Evolutionary conservation across 495 filamentous ascomycete genomes (phyloP), one percentile per base, ranked within the genome.

Genomic region (Tuber melanosporum): DNA sequence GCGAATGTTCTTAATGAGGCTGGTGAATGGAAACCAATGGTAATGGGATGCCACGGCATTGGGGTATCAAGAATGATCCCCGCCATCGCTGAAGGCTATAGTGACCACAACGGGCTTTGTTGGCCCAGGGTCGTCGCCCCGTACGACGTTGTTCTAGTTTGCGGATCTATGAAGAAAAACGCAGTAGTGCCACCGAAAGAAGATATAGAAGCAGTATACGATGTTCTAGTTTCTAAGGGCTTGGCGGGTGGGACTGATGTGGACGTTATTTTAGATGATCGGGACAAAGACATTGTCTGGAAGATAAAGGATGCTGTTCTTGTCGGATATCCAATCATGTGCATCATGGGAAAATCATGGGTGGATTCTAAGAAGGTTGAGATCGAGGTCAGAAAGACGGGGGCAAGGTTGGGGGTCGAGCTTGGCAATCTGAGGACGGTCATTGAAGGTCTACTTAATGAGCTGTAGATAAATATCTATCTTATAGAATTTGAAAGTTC

Each of bases 11-110:
- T 72, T 46, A 74, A 80, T 71, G 71, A 80, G 32, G 69, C 79
- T 6, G 22, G 74, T 0, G 71, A 75, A 62, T 84, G 83, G 43
- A 87, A 89, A 0, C 86, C 90, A 0, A 88, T 98, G 84, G 89
- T 95, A 74, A 98, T 98, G 95, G 95, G 95, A 71, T 99, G 96
- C 79, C 92, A 98, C 80, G 95, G 95, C 1, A 97, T 99, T 76
- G 95, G 95, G 0, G 88, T 99, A 39, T 97, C 94, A 2, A 91
- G 95, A 45, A 90, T 99, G 84, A 91, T 99, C 76, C 94, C 91
- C 7, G 93, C 95, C 8, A 89, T 95, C 3, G 93, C 95, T 0
- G 90, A 94, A 75, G 83, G 86, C 10, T 85, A 94, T n/a, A 87
- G 90, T 0, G 92, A 95, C 79, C 79, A 88, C 3, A 89, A 87